These are phyloP conservation scores for Cyamopsis tetragonoloba DNA, from an alignment of 306 rosid genomes.

Conservation along the genomic window DNA sequence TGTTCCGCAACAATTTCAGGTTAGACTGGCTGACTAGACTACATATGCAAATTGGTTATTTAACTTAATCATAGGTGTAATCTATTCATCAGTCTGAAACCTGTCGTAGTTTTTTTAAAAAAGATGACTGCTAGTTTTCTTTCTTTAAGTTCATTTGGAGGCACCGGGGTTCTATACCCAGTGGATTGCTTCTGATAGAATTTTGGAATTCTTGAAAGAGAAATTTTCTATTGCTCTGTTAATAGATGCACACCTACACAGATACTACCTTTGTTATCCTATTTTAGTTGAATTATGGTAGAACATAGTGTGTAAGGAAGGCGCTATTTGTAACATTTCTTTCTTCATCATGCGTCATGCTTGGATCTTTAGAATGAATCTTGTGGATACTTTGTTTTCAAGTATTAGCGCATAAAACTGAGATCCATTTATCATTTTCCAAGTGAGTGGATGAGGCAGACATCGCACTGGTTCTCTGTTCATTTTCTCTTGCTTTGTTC, in stretches of 20 bases:
- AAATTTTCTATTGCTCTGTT: neutral
- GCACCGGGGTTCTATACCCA: neutral
- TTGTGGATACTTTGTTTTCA: neutral
- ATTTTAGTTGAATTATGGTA: neutral
- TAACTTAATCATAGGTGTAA: slow-evolving; percentile 12
- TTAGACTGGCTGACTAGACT: slow-evolving; percentile 28
- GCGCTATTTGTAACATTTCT: neutral
- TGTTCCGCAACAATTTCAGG: slow-evolving; percentile 98
- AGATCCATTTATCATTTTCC: slow-evolving; percentile 14
- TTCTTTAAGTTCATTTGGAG: slow-evolving; percentile 8
- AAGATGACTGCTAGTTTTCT: neutral
- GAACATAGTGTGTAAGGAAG: neutral
- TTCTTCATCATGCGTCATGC: neutral
- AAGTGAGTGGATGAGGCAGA: neutral
- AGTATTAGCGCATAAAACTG: neutral
- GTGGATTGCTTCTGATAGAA: slow-evolving; percentile 5
- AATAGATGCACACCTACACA: neutral
- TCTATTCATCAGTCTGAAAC: neutral
- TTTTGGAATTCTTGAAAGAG: slow-evolving; percentile 4
- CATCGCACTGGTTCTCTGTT: neutral
- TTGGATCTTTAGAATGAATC: neutral
- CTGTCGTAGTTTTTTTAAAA: neutral
- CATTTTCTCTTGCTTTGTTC: neutral
- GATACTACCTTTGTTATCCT: neutral
- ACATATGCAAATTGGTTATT: slow-evolving; percentile 5